These are phyloP conservation scores for Plasmodium cynomolgi DNA, from an alignment of 169 alveolate species.

Conservation along the genomic window DNA sequence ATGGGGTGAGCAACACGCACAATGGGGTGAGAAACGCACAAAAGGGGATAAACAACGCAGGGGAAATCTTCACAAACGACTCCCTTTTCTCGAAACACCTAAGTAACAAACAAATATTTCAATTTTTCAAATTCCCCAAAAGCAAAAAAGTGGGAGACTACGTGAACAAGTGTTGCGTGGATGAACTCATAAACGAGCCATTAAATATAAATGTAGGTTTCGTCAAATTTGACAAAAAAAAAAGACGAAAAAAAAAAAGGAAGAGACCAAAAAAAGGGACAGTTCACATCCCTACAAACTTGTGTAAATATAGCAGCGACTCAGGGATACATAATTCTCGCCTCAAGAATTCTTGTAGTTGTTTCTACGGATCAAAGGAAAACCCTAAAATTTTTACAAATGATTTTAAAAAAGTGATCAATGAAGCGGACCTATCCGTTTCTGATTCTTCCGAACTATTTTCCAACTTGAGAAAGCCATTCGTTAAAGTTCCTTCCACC, in stretches of 20 bases:
- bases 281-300: background rate
- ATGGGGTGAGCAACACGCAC: background rate
- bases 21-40: background rate
- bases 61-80: slow-evolving; percentile 10
- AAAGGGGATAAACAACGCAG: background rate
- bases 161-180: slow-evolving; percentile 16
- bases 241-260: slow-evolving; percentile 11
- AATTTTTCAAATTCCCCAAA: slow-evolving; percentile 52
- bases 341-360: background rate
- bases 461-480: background rate
- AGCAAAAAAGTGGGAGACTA: slow-evolving; percentile 26
- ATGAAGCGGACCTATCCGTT: slow-evolving; percentile 27
- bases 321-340: slow-evolving; percentile 20
- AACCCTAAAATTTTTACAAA: background rate
- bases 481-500: background rate
- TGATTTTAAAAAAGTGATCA: slow-evolving; percentile 19
- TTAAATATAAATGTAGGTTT: slow-evolving; percentile 49
- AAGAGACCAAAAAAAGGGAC: background rate
- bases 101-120: slow-evolving; percentile 33
- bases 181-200: slow-evolving; percentile 49
- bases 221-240: slow-evolving; percentile 56
- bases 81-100: slow-evolving; percentile 60
- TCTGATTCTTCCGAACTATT: slow-evolving; percentile 17
- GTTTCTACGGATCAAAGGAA: background rate
- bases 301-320: slow-evolving; percentile 37